Evolutionary conservation across 306 rosid species (phyloP), one percentile per base, ranked within the genome.

Genomic region (Vigna trinervia): DNA sequence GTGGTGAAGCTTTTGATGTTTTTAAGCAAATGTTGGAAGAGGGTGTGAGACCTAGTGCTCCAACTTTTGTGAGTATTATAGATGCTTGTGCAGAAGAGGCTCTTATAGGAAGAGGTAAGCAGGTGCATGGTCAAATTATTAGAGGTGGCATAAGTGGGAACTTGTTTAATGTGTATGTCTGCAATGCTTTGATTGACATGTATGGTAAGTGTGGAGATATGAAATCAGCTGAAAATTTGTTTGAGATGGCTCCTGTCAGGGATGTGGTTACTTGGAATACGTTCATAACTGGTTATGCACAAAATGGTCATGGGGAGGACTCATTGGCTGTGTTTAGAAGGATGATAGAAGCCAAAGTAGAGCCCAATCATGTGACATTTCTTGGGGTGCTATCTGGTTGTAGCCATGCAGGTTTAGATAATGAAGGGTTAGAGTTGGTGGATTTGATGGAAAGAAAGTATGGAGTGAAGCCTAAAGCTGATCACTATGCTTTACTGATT

Each of bases 281-380:
- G 58, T 65, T 86, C 39, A 83, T 90, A 51, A 88, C 78, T 39
- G 90, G 90, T 30, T 83, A 79, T 77, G 87, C 95, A 50, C 87
- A 85, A 56, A 90, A 90, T 64, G 92, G 92, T 41, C 30, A 69
- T 14, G 94, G 89, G 12, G 47, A 80, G 61, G 86, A 86, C 8
- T 78, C 90, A 6, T 50, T 90, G 28, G 60, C 54, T 71, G 84
- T 78, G 38, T 86, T 87, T 34, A 79, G 70, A 23, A 87, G 86
- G 80, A 88, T 90, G 95, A 9, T 81, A 74, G 87, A 88, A 77
- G 84, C 78, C 74, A 82, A 86, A 5, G 17, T 86, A 62, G 73
- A 80, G 82, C 92, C 95, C 13, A 86, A 86, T 79, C 63, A 84
- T 67, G 88, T 90, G 74, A 86, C 95, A 34, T 88, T 90, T 83